Evolutionary conservation across 2,329 filamentous ascomycete species (phyloP).

Genomic region (Claviceps quebecensis): DNA sequence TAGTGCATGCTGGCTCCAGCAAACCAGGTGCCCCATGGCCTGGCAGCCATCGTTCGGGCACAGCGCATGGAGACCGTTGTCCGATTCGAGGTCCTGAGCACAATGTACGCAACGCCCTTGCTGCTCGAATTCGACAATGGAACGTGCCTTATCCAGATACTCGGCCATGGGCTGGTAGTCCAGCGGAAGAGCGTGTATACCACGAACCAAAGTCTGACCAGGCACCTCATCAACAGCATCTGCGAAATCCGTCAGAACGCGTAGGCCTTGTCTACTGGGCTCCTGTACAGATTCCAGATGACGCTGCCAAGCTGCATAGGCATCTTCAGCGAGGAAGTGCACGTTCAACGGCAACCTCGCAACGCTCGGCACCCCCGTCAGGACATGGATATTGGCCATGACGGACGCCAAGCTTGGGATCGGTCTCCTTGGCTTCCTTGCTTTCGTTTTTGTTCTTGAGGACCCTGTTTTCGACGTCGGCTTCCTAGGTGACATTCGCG

Average conservation of each 20-base stretch:
- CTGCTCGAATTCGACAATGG: conserved; percentile 40
- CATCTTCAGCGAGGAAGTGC: conserved; percentile 62
- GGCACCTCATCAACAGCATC: conserved; percentile 9
- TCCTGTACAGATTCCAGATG: conserved; percentile 38
- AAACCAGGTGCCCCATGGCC: conserved; percentile 44
- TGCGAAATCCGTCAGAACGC: conserved; percentile 43
- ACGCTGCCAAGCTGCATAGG: conserved; percentile 52
- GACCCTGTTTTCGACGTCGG: no score
- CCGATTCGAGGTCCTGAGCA: conserved; percentile 27
- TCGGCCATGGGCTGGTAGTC: conserved; percentile 39
- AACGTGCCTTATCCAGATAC: conserved; percentile 41
- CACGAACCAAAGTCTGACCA: conserved; percentile 18
- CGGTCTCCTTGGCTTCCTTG: conserved; percentile 42
- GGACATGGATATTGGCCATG: conserved; percentile 66
- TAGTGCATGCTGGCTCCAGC: conserved; percentile 42
- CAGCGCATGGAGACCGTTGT: conserved; percentile 39
- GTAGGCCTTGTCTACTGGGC: conserved; percentile 31
- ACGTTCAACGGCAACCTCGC: conserved; percentile 67
- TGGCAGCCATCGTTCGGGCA: conserved; percentile 41
- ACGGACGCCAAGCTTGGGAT: conserved; percentile 49
- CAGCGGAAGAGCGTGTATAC: conserved; percentile 40
- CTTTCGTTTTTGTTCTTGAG: conserved; percentile 24
- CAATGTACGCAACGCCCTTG: conserved; percentile 44
- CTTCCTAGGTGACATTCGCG: conserved; percentile 14
- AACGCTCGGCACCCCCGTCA: conserved; percentile 71